A percentile compares a stretch with the other conserved stretches of the same genome.
phyloP scores from a whole-genome alignment of 345 rosid genomes.

The Gossypium rotundifolium region DNA sequence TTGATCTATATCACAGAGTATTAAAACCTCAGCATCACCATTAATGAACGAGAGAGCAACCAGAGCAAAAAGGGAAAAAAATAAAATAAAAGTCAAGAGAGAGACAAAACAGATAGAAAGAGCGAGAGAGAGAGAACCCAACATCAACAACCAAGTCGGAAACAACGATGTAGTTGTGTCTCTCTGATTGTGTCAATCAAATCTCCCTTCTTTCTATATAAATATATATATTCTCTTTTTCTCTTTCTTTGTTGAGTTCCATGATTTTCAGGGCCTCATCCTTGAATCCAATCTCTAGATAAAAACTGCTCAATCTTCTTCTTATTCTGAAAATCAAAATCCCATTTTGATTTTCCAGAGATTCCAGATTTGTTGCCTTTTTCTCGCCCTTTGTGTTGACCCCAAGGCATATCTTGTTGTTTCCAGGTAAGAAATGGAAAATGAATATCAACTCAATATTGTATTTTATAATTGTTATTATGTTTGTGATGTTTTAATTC shows the following conservation, averaged over 20 bases:
- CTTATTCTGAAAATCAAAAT: background rate
- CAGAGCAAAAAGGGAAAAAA: background rate
- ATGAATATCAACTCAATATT: background rate
- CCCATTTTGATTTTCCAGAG: background rate
- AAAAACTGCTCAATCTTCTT: background rate
- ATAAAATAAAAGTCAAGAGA: background rate
- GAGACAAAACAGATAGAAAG: background rate
- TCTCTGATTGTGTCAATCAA: background rate
- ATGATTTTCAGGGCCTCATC: background rate
- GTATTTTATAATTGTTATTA: too few relatives aligned
- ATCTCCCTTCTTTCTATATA: background rate
- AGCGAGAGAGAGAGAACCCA: background rate
- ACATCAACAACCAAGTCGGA: background rate
- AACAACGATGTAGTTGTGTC: background rate
- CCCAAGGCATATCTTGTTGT: background rate
- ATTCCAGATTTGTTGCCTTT: background rate
- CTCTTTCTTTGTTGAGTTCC: background rate
- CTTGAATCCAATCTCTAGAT: background rate
- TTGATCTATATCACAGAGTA: background rate
- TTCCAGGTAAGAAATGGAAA: slow-evolving; percentile 9
- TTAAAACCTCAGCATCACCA: background rate
- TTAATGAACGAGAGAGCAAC: background rate
- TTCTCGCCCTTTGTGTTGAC: background rate
- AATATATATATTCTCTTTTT: background rate
- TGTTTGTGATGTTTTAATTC: background rate